Conservation (phyloP, 495 filamentous ascomycete genomes). For the Rhizodiscina lignyota region DNA sequence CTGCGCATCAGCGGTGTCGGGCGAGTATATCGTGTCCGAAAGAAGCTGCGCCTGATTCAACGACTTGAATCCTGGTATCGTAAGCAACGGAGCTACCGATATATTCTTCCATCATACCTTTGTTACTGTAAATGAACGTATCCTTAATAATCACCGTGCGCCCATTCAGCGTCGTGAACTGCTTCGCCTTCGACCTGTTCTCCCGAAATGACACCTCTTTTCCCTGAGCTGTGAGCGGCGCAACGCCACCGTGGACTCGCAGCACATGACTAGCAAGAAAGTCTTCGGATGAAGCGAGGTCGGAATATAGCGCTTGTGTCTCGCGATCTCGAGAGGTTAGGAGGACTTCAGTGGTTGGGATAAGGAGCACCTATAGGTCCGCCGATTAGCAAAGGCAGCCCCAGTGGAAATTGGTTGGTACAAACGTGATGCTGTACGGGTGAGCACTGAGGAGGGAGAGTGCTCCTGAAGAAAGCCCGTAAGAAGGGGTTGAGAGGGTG, state of each 20-base stretch:
- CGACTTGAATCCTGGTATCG: slow-evolving; percentile 63
- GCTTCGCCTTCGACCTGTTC: slow-evolving; percentile 79
- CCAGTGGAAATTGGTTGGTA: slow-evolving; percentile 1
- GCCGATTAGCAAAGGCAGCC: neutral
- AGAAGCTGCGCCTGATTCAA: slow-evolving; percentile 82
- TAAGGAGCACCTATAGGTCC: slow-evolving; percentile 56
- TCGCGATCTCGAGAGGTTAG: slow-evolving; percentile 81
- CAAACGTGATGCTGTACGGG: slow-evolving; percentile 78
- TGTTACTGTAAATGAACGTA: slow-evolving; percentile 83
- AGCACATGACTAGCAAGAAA: slow-evolving; percentile 95
- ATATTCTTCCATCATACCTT: slow-evolving; percentile 52
- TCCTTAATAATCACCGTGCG: slow-evolving; percentile 92
- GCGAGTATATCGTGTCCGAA: slow-evolving; percentile 74
- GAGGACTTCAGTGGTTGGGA: slow-evolving; percentile 82
- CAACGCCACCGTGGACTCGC: slow-evolving; percentile 49
- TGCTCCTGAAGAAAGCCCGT: slow-evolving; percentile 93
- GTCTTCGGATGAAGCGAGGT: slow-evolving; percentile 76
- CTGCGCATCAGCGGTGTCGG: slow-evolving; percentile 62
- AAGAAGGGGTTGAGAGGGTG: slow-evolving; percentile 98
- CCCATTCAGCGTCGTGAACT: slow-evolving; percentile 83
- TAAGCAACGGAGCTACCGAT: neutral
- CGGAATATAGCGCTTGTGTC: slow-evolving; percentile 56
- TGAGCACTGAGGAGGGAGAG: slow-evolving; percentile 80
- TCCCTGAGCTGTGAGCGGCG: slow-evolving; percentile 32
- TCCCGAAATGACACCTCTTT: slow-evolving; percentile 75